These are phyloP conservation scores for Manihot esculenta DNA, from an alignment of 441 rosid species.

Conservation along the genomic window DNA sequence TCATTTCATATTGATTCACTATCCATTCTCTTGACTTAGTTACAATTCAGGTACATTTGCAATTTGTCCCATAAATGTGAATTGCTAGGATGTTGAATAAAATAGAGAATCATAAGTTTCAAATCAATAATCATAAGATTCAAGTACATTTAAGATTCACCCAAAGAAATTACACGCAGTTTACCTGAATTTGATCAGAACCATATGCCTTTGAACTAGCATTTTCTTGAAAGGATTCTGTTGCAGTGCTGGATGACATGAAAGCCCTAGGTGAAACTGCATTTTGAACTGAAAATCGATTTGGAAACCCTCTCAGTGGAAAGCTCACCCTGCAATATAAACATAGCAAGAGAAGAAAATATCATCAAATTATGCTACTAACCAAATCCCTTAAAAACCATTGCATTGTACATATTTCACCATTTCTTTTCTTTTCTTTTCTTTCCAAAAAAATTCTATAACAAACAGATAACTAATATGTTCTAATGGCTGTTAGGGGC, in stretches of 20 bases:
- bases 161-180: too few relatives aligned
- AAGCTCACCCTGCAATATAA: conserved; percentile 45
- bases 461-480: neutral
- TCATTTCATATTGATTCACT: too few relatives aligned
- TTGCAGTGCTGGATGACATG: conserved; percentile 59
- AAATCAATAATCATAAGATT: too few relatives aligned
- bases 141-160: too few relatives aligned
- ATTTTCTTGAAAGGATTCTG: conserved; percentile 59
- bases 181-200: conserved; percentile 94
- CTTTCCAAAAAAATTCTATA: neutral
- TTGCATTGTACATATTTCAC: neutral
- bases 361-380: neutral
- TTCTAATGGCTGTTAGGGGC: neutral
- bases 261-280: conserved; percentile 59
- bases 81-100: too few relatives aligned
- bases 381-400: neutral
- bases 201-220: conserved; percentile 63
- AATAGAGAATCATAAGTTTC: too few relatives aligned
- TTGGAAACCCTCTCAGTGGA: conserved; percentile 37
- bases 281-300: conserved; percentile 37
- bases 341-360: neutral
- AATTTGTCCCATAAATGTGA: too few relatives aligned
- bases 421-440: neutral
- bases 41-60: too few relatives aligned
- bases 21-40: too few relatives aligned